Percentiles rank a stretch among this genome's conserved stretches.
Conservation (phyloP, 2,329 filamentous ascomycete species). For the Diaporthe sp. region DNA sequence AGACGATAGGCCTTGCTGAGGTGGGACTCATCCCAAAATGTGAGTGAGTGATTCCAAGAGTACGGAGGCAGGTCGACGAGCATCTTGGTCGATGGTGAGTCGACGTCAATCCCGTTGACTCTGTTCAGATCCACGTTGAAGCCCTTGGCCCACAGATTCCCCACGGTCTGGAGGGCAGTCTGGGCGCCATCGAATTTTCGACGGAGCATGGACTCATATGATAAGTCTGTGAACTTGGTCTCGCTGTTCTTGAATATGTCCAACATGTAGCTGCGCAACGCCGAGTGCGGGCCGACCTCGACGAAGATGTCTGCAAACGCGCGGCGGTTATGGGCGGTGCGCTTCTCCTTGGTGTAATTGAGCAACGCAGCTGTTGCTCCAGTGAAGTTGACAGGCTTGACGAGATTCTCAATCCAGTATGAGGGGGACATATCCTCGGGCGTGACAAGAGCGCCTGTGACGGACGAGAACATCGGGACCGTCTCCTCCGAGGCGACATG, state of each 20-base stretch:
- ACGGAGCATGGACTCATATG: conserved; percentile 61
- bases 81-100: not conserved
- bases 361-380: not conserved
- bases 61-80: conserved; percentile 37
- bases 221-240: conserved; percentile 1
- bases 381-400: conserved; percentile 24
- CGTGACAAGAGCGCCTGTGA: not conserved
- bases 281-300: conserved; percentile 12
- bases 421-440: not conserved
- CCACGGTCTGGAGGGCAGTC: conserved; percentile 60
- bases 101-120: not conserved
- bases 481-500: not conserved
- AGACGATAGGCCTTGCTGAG: conserved; percentile 55
- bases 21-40: conserved; percentile 38
- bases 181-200: conserved; percentile 66
- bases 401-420: conserved; percentile 34
- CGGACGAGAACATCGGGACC: conserved; percentile 28
- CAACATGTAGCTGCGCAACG: conserved; percentile 18
- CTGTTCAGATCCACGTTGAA: conserved; percentile 58
- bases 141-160: conserved; percentile 61
- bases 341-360: not conserved
- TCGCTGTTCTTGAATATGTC: conserved; percentile 16
- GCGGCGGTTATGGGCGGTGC: not conserved
- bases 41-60: conserved; percentile 37
- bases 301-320: conserved; percentile 33